phyloP scores from a whole-genome alignment of 352 stramenopile genomes.

The Saprolegnia parasitica region DNA sequence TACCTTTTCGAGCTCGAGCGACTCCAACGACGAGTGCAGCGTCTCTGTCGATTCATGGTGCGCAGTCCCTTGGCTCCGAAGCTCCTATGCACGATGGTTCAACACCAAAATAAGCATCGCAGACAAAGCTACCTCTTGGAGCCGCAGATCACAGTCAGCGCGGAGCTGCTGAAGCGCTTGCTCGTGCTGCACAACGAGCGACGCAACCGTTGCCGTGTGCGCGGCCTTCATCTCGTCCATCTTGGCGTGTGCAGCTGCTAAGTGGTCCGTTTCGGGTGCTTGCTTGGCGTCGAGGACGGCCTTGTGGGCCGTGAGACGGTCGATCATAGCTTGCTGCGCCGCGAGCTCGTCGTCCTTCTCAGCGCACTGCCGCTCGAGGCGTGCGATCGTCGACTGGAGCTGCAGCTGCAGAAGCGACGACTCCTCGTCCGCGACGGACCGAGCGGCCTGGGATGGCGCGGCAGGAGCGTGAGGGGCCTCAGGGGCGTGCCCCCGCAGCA shows the following conservation, averaged over 20 bases:
- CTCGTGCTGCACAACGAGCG: constrained; percentile 13
- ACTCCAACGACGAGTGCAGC: no score
- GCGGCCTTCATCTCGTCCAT: background rate
- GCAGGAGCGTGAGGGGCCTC: background rate
- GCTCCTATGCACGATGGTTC: background rate
- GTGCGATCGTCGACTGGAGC: background rate
- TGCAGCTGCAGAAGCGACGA: constrained; percentile 9
- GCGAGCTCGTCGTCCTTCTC: constrained; percentile 24
- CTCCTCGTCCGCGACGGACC: background rate
- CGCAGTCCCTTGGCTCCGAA: no score
- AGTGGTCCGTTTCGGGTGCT: background rate
- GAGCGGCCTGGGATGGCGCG: background rate
- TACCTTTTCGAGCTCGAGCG: no score
- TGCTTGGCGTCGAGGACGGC: background rate
- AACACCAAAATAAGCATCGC: background rate
- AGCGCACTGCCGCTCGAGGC: constrained; percentile 6
- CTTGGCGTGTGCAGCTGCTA: background rate
- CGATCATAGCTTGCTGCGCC: constrained; percentile 4
- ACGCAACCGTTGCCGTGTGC: constrained; percentile 6
- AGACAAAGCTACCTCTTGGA: background rate
- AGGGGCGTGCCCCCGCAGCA: background rate
- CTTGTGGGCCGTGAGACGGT: constrained; percentile 18
- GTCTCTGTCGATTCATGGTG: no score
- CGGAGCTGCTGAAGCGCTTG: background rate
- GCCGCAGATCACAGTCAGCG: background rate